Percentiles rank a stretch among this genome's conserved stretches.
These are phyloP conservation scores for Misopates orontium DNA, from an alignment of 257 asterid genomes.

Conservation along the genomic window DNA sequence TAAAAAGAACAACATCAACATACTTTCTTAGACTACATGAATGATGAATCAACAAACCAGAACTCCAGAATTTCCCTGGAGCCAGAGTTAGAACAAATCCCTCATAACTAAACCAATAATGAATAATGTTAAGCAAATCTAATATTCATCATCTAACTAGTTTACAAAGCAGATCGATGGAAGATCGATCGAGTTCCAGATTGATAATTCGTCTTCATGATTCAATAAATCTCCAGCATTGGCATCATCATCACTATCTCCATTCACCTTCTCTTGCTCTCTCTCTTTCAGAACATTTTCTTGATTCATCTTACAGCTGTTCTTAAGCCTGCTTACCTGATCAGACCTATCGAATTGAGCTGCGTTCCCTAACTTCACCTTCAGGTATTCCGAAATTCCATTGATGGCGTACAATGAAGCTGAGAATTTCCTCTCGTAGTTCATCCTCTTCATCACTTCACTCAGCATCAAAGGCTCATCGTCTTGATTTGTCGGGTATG, in stretches of 20 bases:
- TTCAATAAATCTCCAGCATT: neutral
- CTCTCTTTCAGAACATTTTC: slow-evolving; percentile 21
- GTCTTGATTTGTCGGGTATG: slow-evolving; percentile 30
- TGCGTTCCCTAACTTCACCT: slow-evolving; percentile 42
- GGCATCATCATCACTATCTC: slow-evolving; percentile 1
- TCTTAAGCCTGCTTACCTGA: slow-evolving; percentile 44
- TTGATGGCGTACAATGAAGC: slow-evolving; percentile 74
- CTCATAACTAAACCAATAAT: slow-evolving; percentile 7
- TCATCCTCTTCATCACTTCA: slow-evolving; percentile 71
- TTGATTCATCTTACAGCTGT: slow-evolving; percentile 48
- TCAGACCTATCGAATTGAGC: slow-evolving; percentile 38
- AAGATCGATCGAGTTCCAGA: slow-evolving; percentile 54
- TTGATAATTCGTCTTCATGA: slow-evolving; percentile 34
- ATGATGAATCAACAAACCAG: no score
- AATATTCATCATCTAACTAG: neutral
- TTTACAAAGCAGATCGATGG: slow-evolving; percentile 44
- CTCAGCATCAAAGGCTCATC: slow-evolving; percentile 43
- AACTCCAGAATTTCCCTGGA: no score
- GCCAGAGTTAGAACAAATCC: no score
- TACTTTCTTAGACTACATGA: no score
- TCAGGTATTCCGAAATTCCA: slow-evolving; percentile 69
- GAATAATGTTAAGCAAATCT: neutral
- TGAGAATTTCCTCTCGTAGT: slow-evolving; percentile 70
- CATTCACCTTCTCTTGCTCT: neutral
- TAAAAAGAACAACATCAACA: neutral